These are phyloP conservation scores for Hypoxylon sp. DNA, from an alignment of 2,329 filamentous ascomycete species.

Conservation along the genomic window DNA sequence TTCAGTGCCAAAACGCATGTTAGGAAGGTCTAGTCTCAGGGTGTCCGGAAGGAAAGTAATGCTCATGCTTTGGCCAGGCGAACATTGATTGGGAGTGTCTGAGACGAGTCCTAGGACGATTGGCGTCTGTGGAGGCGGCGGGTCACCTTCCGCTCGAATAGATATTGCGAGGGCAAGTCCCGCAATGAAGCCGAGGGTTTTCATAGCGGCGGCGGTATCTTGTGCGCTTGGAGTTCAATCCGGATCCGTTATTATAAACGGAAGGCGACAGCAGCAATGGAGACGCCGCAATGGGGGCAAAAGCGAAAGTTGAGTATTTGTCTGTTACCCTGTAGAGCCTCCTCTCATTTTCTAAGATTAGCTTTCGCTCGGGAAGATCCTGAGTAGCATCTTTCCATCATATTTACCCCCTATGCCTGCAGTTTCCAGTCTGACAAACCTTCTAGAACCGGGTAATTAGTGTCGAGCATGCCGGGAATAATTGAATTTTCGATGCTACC, in stretches of 20 bases:
- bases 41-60: constrained; percentile 32
- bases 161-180: constrained; percentile 10
- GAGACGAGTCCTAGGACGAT: constrained; percentile 25
- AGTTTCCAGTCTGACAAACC: neutral
- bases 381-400: constrained; percentile 17
- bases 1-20: constrained; percentile 24
- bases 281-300: neutral
- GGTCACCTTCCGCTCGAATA: constrained; percentile 12
- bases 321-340: neutral
- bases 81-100: constrained; percentile 29
- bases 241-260: neutral
- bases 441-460: constrained; percentile 28
- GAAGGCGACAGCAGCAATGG: neutral
- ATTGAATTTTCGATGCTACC: constrained; percentile 2
- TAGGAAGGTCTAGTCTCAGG: constrained; percentile 25
- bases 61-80: constrained; percentile 35
- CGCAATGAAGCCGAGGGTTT: constrained; percentile 8
- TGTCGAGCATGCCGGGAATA: constrained; percentile 20
- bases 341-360: constrained; percentile 12
- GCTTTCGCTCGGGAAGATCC: constrained; percentile 10
- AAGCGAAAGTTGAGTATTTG: constrained; percentile 4
- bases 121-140: constrained; percentile 35
- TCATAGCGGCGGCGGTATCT: constrained; percentile 25
- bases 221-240: neutral
- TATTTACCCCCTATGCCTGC: constrained; percentile 30